A percentile compares a stretch with the other conserved stretches of the same genome.
Evolutionary conservation across 2,329 filamentous ascomycete species (phyloP).

Genomic region (Hypoxylon sp.): DNA sequence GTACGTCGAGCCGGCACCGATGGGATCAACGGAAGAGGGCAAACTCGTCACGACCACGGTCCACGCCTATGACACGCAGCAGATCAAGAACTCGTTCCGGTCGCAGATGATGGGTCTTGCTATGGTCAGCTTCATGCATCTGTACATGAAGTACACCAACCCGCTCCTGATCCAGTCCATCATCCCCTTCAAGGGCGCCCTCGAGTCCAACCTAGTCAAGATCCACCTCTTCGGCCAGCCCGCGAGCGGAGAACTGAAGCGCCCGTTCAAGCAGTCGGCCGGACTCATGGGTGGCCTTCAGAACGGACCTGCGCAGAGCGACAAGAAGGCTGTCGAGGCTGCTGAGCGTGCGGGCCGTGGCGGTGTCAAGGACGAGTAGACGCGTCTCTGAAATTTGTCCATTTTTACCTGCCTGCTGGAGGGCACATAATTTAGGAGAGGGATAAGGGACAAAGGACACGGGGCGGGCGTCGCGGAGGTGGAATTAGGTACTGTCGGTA

Average conservation of each 20-base stretch:
- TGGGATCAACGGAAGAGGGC: conserved; percentile 92
- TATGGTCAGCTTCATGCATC: conserved; percentile 99
- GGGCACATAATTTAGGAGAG: neutral
- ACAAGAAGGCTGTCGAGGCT: conserved; percentile 86
- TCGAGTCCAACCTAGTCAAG: conserved; percentile 96
- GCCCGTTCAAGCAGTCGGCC: conserved; percentile 88
- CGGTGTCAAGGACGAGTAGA: conserved; percentile 76
- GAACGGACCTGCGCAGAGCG: conserved; percentile 80
- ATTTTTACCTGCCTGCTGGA: conserved; percentile 8
- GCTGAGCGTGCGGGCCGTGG: conserved; percentile 78
- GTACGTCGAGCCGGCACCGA: conserved; percentile 94
- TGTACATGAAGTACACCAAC: conserved; percentile 99
- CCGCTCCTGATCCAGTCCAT: conserved; percentile 98
- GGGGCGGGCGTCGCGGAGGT: neutral
- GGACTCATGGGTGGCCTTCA: conserved; percentile 85
- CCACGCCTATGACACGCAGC: conserved; percentile 89
- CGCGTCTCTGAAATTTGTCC: neutral
- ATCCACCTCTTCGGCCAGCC: conserved; percentile 90
- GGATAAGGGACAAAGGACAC: neutral
- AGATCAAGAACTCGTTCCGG: conserved; percentile 86
- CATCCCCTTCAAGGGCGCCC: conserved; percentile 93
- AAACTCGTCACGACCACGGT: conserved; percentile 97
- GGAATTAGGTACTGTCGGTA: neutral
- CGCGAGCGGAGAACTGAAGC: conserved; percentile 88
- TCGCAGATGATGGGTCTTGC: conserved; percentile 92